phyloP scores from a whole-genome alignment of 306 rosid species.

The Prosopis cineraria region DNA sequence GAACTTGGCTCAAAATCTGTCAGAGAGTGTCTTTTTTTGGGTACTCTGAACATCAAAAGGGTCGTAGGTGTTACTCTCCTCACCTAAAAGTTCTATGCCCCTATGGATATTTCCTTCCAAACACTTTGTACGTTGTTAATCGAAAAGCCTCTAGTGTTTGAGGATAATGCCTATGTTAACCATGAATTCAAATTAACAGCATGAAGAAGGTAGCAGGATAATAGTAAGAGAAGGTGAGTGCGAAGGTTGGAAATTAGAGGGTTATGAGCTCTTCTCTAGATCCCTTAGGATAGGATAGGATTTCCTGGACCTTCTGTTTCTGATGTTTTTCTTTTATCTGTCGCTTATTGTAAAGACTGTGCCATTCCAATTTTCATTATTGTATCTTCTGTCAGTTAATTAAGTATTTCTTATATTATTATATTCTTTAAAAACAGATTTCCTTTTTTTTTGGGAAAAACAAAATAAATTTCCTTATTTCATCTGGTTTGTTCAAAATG shows the following conservation, averaged over 20 bases:
- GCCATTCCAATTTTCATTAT: slow-evolving; percentile 1
- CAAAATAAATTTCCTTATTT: slow-evolving; percentile 21
- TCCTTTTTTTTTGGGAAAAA: background rate
- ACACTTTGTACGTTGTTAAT: background rate
- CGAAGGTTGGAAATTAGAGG: background rate
- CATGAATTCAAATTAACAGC: background rate
- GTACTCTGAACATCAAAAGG: background rate
- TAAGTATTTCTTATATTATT: slow-evolving; percentile 11
- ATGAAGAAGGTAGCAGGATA: background rate
- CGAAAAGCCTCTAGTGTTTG: background rate
- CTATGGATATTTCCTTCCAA: background rate
- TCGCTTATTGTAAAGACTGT: slow-evolving; percentile 1
- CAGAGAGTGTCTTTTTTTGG: background rate
- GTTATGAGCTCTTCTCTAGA: slow-evolving; percentile 14
- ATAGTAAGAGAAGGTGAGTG: background rate
- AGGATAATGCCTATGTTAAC: background rate
- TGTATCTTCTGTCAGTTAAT: slow-evolving; percentile 1
- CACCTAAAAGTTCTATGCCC: background rate
- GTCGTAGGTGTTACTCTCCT: background rate
- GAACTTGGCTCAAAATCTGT: background rate
- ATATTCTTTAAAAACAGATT: background rate
- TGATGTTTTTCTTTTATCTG: background rate
- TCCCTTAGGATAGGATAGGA: background rate
- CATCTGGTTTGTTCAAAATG: slow-evolving; percentile 16
- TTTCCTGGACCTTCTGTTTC: slow-evolving; percentile 13